Percentiles rank a stretch among this genome's conserved stretches.
phyloP scores from a whole-genome alignment of 441 rosid genomes.

The Jatropha multifida region DNA sequence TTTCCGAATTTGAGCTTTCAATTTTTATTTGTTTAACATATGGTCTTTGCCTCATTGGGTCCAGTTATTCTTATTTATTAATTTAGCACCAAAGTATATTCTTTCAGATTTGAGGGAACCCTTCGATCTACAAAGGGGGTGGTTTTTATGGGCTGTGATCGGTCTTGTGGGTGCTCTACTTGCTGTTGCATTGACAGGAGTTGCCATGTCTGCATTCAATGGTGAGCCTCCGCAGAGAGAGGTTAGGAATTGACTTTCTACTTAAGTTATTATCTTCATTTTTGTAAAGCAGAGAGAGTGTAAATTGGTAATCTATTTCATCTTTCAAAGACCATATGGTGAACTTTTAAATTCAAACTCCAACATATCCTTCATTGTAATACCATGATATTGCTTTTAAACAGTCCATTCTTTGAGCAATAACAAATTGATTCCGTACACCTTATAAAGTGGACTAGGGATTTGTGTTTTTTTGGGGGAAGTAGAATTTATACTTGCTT shows the following conservation, averaged over 20 bases:
- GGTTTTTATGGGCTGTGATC: conserved; percentile 67
- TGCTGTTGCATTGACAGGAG: conserved; percentile 47
- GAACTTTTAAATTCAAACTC: not conserved
- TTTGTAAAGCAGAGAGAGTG: not conserved
- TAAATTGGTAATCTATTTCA: not conserved
- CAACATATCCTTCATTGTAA: not conserved
- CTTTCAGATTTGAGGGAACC: conserved; percentile 68
- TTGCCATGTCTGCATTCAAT: conserved; percentile 43
- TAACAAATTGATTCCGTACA: not conserved
- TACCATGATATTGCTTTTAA: not conserved
- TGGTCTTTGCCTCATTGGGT: not conserved
- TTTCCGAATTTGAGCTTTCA: not conserved
- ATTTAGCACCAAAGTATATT: conserved; percentile 10
- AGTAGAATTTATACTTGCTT: not conserved
- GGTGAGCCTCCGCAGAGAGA: conserved; percentile 60
- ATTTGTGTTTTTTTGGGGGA: not conserved
- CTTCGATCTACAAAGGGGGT: conserved; percentile 55
- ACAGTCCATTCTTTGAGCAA: not conserved
- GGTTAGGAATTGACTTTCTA: conserved; percentile 39
- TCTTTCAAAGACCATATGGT: not conserved
- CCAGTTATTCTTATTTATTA: not conserved
- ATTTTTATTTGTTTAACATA: not conserved
- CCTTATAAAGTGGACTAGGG: not conserved
- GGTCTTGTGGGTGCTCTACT: conserved; percentile 55
- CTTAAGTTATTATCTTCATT: not conserved